Conservation (phyloP, 1,284 basidiomycete species). For the Boletus semigastroideus region DNA sequence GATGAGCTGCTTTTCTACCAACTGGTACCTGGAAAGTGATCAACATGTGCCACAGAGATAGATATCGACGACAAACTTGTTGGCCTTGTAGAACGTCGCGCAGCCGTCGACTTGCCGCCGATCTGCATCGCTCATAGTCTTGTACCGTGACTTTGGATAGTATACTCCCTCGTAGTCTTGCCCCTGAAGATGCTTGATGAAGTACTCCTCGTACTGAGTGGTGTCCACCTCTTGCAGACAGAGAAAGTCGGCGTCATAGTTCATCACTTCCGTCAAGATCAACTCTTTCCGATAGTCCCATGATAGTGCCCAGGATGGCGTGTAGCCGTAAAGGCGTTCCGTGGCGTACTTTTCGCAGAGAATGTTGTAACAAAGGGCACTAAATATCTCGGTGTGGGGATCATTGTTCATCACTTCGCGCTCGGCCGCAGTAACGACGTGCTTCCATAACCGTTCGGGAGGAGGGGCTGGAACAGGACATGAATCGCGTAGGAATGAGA, state of each 20-base stretch:
- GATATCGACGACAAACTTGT: conserved; percentile 62
- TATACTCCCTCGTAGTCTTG: conserved; percentile 91
- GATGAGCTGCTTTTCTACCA: conserved; percentile 93
- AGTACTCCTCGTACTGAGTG: conserved; percentile 93
- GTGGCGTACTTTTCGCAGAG: conserved; percentile 93
- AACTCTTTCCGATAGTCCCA: conserved; percentile 96
- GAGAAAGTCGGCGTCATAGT: conserved; percentile 85
- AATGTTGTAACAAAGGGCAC: conserved; percentile 91
- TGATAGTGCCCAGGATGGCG: conserved; percentile 91
- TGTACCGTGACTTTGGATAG: conserved; percentile 92
- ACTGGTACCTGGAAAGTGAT: conserved; percentile 64
- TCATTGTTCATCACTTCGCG: conserved; percentile 57
- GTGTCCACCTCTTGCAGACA: conserved; percentile 96
- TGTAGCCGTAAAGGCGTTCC: conserved; percentile 92
- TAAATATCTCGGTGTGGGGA: conserved; percentile 70
- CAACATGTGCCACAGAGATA: conserved; percentile 6
- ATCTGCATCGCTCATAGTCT: conserved; percentile 91
- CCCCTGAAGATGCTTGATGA: conserved; percentile 73
- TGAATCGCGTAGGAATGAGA: conserved; percentile 86
- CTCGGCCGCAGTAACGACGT: conserved; percentile 70
- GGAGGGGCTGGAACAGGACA: conserved; percentile 83
- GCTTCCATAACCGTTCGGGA: conserved; percentile 82
- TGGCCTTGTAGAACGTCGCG: conserved; percentile 93
- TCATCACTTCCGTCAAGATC: conserved; percentile 85
- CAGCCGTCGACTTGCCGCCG: conserved; percentile 92